phyloP scores from a whole-genome alignment of 768 basidiomycete species.

The Ramaria rubella region DNA sequence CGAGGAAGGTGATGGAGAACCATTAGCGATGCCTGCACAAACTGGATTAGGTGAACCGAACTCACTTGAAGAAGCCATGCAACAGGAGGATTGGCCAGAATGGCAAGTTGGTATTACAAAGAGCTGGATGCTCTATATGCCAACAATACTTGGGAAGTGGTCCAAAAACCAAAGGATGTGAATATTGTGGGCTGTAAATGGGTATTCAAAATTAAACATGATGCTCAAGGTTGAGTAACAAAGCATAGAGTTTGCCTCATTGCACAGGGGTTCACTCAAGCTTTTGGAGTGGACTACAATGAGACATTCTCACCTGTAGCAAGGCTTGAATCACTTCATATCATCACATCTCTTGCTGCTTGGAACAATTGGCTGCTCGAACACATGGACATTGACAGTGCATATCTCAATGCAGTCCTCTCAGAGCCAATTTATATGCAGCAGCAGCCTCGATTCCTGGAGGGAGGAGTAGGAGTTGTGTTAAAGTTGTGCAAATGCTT shows the following conservation, averaged over 20 bases:
- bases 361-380: constrained; percentile 11
- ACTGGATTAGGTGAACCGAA: too few species aligned
- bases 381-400: constrained; percentile 14
- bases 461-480: not conserved
- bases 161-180: constrained; percentile 12
- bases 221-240: constrained; percentile 25
- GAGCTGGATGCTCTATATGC: not conserved
- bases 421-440: constrained; percentile 36
- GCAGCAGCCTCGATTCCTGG: constrained; percentile 26
- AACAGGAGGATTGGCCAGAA: not conserved
- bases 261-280: too few species aligned
- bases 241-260: constrained; percentile 39
- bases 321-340: constrained; percentile 9
- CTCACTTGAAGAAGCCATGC: not conserved
- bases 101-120: not conserved
- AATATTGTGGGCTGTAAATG: constrained; percentile 21
- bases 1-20: too few species aligned
- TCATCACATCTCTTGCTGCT: constrained; percentile 7
- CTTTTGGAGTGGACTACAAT: constrained; percentile 33
- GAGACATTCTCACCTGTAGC: constrained; percentile 31
- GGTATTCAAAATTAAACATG: constrained; percentile 25
- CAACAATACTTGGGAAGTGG: not conserved
- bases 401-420: constrained; percentile 24
- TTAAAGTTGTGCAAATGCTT: not conserved
- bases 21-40: too few species aligned